Percentiles rank a stretch among this genome's conserved stretches.
These are phyloP conservation scores for Planoprotostelium fungivorum DNA, from an alignment of 78 protist species.

Conservation along the genomic window DNA sequence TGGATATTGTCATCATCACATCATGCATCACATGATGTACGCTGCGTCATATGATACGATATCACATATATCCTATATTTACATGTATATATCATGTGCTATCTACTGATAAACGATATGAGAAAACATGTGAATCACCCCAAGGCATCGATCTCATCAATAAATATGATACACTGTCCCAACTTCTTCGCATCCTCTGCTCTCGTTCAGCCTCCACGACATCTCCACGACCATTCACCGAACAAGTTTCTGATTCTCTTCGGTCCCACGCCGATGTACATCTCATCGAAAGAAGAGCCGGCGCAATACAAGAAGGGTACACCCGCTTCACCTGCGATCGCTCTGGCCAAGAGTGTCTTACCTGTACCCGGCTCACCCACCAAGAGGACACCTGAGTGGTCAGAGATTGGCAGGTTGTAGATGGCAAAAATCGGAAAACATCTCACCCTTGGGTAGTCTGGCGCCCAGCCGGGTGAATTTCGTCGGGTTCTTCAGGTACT, in stretches of 20 bases:
- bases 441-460: conserved; percentile 76
- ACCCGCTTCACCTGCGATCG: conserved; percentile 91
- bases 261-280: conserved; percentile 97
- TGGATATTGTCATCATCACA: not conserved
- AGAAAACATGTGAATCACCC: conserved; percentile 76
- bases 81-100: no score
- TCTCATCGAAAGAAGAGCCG: conserved; percentile 87
- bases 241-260: conserved; percentile 87
- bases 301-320: conserved; percentile 82
- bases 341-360: conserved; percentile 93
- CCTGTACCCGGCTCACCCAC: conserved; percentile 95
- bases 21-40: not conserved
- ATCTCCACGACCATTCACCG: not conserved
- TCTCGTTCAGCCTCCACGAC: conserved; percentile 37
- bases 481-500: conserved; percentile 78
- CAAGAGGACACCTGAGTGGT: conserved; percentile 55
- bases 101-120: no score
- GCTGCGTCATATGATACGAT: not conserved
- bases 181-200: conserved; percentile 45
- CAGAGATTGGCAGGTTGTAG: not conserved
- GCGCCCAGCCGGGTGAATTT: conserved; percentile 86
- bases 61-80: no score
- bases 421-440: not conserved
- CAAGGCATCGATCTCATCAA: conserved; percentile 94
- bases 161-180: conserved; percentile 88